phyloP scores from a whole-genome alignment of 1,284 basidiomycete species.

The Sphagnurus paluster region DNA sequence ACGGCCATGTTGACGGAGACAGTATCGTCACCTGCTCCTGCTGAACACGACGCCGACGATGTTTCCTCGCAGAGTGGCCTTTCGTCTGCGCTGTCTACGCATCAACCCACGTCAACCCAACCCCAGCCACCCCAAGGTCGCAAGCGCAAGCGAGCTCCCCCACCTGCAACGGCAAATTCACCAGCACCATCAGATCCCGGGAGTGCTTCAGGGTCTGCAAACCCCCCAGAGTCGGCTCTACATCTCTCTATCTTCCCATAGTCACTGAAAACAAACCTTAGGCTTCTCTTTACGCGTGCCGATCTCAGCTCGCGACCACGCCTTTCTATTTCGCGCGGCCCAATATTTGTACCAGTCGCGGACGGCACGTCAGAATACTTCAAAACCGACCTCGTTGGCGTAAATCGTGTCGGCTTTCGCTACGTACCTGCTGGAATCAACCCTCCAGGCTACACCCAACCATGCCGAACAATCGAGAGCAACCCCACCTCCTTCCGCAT shows the following conservation, averaged over 20 bases:
- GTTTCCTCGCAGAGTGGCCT: slow-evolving; percentile 11
- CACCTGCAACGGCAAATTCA: slow-evolving; percentile 35
- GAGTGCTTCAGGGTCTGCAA: slow-evolving; percentile 25
- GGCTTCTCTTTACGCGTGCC: slow-evolving; percentile 59
- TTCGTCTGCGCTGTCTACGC: slow-evolving; percentile 9
- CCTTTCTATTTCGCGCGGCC: slow-evolving; percentile 70
- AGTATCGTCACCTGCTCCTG: slow-evolving; percentile 29
- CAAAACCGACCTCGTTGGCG: slow-evolving; percentile 67
- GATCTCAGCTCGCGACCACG: slow-evolving; percentile 67
- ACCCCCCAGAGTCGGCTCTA: slow-evolving; percentile 36
- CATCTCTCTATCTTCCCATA: neutral
- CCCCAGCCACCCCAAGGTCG: slow-evolving; percentile 22
- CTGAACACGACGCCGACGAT: slow-evolving; percentile 18
- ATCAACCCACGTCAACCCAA: neutral
- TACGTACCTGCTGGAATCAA: slow-evolving; percentile 81
- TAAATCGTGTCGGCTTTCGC: slow-evolving; percentile 77
- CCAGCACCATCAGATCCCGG: slow-evolving; percentile 47
- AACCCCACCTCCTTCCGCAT: slow-evolving; percentile 66
- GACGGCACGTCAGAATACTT: slow-evolving; percentile 59
- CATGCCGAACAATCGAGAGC: slow-evolving; percentile 80
- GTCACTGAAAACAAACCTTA: slow-evolving; percentile 24
- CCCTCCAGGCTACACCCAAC: slow-evolving; percentile 54
- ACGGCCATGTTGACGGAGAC: slow-evolving; percentile 23
- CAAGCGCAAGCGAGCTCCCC: slow-evolving; percentile 40
- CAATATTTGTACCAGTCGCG: slow-evolving; percentile 56